These are phyloP conservation scores for Psilocybe sp. DNA, from an alignment of 768 basidiomycete species.

Conservation along the genomic window DNA sequence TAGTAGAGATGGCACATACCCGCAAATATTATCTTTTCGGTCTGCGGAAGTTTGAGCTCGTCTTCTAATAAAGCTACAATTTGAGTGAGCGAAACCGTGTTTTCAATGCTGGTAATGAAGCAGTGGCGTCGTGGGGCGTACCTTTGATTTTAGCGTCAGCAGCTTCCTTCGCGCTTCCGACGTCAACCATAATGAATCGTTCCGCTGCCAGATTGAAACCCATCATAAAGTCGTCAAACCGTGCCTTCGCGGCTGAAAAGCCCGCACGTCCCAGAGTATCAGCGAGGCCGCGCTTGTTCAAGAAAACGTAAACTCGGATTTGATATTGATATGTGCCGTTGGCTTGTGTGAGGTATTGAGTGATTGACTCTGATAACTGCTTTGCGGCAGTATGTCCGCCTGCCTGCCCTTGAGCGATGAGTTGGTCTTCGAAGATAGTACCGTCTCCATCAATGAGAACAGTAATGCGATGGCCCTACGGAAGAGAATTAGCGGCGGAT, in stretches of 20 bases:
- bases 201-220: conserved; percentile 72
- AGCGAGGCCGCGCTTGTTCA: conserved; percentile 58
- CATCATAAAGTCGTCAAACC: conserved; percentile 61
- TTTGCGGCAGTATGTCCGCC: conserved; percentile 60
- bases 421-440: conserved; percentile 52
- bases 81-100: neutral
- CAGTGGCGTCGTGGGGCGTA: conserved; percentile 23
- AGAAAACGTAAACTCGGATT: conserved; percentile 61
- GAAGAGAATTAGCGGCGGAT: neutral
- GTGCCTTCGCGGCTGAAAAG: conserved; percentile 31
- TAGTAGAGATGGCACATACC: conserved; percentile 34
- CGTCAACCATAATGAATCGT: conserved; percentile 68
- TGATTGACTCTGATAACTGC: conserved; percentile 39
- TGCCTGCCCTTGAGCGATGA: conserved; percentile 51
- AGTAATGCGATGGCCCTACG: conserved; percentile 42
- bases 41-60: conserved; percentile 61
- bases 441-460: conserved; percentile 67
- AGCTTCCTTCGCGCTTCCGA: conserved; percentile 69
- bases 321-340: conserved; percentile 42
- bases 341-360: conserved; percentile 30
- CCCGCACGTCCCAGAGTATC: conserved; percentile 46
- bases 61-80: conserved; percentile 51
- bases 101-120: conserved; percentile 1
- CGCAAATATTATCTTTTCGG: conserved; percentile 64
- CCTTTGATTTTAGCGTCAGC: conserved; percentile 78